A percentile compares a stretch with the other conserved stretches of the same genome.
Evolutionary conservation across 345 rosid species (phyloP).

Genomic region (Dovyalis caffra): DNA sequence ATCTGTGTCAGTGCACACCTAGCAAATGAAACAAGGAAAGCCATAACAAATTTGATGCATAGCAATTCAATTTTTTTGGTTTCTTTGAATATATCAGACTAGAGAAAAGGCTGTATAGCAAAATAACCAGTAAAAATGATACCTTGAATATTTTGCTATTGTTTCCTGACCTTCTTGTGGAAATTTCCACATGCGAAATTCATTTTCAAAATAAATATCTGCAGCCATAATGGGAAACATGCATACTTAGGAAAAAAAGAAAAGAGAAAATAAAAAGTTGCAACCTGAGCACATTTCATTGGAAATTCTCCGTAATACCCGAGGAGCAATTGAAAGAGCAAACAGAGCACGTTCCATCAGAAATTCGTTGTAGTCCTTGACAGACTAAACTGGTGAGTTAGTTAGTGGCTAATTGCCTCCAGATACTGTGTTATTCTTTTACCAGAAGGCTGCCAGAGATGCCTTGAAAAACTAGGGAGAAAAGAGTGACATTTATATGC

Average conservation of each 20-base stretch:
- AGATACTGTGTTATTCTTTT: not conserved
- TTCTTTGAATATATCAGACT: not conserved
- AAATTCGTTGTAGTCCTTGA: not conserved
- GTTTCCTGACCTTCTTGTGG: not conserved
- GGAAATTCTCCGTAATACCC: not conserved
- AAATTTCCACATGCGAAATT: not conserved
- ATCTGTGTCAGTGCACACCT: constrained; percentile 1
- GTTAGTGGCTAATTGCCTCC: not conserved
- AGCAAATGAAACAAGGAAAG: not conserved
- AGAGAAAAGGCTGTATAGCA: not conserved
- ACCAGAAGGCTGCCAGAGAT: not conserved
- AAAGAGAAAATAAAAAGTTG: not conserved
- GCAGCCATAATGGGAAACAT: not conserved
- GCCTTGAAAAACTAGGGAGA: not conserved
- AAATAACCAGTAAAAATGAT: not conserved
- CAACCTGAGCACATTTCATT: not conserved
- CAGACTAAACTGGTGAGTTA: not conserved
- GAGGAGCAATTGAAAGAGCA: no score
- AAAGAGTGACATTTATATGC: not conserved
- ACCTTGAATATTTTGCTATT: not conserved
- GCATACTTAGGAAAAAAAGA: not conserved
- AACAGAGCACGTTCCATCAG: not conserved
- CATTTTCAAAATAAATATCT: constrained; percentile 5
- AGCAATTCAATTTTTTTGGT: not conserved
- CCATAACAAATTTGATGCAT: not conserved